Evolutionary conservation across 108 stramenopile species (phyloP).

Genomic region (Cyclotella atomus): DNA sequence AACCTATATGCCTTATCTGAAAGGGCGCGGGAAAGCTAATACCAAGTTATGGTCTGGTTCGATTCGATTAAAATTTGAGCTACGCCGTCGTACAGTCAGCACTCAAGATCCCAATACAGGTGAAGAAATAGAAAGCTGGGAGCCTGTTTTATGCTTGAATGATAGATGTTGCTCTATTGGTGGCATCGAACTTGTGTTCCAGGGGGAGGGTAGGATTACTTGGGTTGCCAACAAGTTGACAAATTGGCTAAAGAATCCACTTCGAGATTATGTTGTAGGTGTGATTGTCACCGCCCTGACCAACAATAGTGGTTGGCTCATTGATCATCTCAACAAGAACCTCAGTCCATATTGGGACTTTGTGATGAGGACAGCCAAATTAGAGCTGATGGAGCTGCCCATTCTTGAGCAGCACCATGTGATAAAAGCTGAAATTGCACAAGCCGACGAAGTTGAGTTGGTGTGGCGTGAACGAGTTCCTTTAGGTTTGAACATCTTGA

Average conservation of each 20-base stretch:
- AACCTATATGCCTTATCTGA: constrained; percentile 91
- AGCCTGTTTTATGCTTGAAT: constrained; percentile 87
- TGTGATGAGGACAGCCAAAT: constrained; percentile 71
- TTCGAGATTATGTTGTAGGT: constrained; percentile 82
- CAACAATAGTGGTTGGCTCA: constrained; percentile 80
- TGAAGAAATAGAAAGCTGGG: constrained; percentile 54
- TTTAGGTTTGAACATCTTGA: constrained; percentile 85
- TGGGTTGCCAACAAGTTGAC: constrained; percentile 90
- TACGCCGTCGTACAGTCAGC: constrained; percentile 55
- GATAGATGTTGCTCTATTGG: constrained; percentile 80
- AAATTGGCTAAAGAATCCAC: constrained; percentile 69
- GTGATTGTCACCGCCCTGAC: constrained; percentile 68
- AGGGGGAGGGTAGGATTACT: constrained; percentile 78
- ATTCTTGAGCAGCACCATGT: constrained; percentile 61
- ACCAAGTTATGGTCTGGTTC: constrained; percentile 76
- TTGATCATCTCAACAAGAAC: constrained; percentile 74
- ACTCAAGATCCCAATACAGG: constrained; percentile 21
- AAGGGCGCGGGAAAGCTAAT: constrained; percentile 81
- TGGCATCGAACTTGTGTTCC: constrained; percentile 71
- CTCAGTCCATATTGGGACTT: constrained; percentile 84
- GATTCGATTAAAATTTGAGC: constrained; percentile 86
- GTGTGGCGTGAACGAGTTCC: constrained; percentile 88
- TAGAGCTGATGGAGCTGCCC: constrained; percentile 66
- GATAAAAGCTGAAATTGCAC: constrained; percentile 55
- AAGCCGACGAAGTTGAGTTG: constrained; percentile 67